Evolutionary conservation across 1,284 basidiomycete species (phyloP), one percentile per base, ranked within the genome.

Genomic region (Marasmius sp.): DNA sequence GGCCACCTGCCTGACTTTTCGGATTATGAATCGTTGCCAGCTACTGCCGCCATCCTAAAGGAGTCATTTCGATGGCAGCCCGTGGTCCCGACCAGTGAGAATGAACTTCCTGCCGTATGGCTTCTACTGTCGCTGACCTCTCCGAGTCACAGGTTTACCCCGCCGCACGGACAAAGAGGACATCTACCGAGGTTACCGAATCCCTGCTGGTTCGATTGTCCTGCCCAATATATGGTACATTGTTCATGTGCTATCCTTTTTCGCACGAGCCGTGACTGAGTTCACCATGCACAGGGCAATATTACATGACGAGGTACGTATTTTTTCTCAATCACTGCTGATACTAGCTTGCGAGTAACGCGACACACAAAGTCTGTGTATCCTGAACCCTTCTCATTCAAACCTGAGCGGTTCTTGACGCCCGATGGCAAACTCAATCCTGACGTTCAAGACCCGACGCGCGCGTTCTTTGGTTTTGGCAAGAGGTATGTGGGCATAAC

Each of bases 151-250:
- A 70, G 69, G 62, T 14, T 60, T 70, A 20, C 68, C 69, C 0
- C 71, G 68, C 36, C 60, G 56, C 38, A 36, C 70, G 20, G 65
- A 64, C 18, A 39, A 62, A 18, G 71, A 73, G 37, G 72, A 73
- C 53, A 65, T 65, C 43, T 71, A 69, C 57, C 63, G 67, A 16
- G 70, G 69, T 0, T 71, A 71, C 57, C 62, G 62, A 11, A 67
- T 74, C 22, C 72, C 72, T 20, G 66, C 64, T 18, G 64, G 68
- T 16, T 63, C 68, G 18, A 49, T 49, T 18, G 27, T 49, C 48
- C 18, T 49, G 11, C 18, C 48, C 10, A 49, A 49, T 27, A 11
- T 49, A 49, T 18, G 48, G 48, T 49, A 45, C 14, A 18, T 18
- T 14, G 2, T 45, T 45, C 43, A 14, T 45, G 43, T 4, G 2